Base-by-base conservation (phyloP, 257 asterid species). In the Solanum virginianum region DNA sequence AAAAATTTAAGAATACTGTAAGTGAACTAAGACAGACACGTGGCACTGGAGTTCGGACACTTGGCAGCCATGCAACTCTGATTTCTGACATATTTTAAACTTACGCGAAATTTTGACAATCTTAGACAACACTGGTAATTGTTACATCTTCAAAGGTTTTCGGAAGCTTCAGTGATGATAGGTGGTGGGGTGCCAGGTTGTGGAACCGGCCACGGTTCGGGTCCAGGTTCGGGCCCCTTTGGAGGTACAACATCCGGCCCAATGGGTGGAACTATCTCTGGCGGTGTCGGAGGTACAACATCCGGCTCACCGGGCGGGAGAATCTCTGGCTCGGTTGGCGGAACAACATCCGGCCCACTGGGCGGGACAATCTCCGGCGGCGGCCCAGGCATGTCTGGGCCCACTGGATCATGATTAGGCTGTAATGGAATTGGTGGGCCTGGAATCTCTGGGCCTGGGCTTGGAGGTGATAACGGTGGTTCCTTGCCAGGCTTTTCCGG, bases 401-500 rank as follows among this genome's bases (percentile, higher is more conserved):
- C 84, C 45, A 29, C 14, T 36, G 71, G 84, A 14, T 80, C 54
- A 55, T 80, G 20, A n/a, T 18, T 14, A 6, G 92, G 95, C 0
- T 95, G 91, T 12, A 87, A 18, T 1, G 89, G 94, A 54, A 56
- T 88, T 0, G 92, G 91, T 3, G 87, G 92, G 70, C 88, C 90
- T 10, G 94, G 97, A 60, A 89, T 77, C 5, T 87, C 91, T 1
- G 94, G 83, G 14, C 83, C 12, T 10, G 39, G 84, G 20, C 54
- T 39, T 39, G 84, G 84, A 81, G 84, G 56, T 26, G 62, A 49
- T 2, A 77, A 1, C 0, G 82, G 93, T n/a, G 93, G 92, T 1
- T 89, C 89, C 53, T 91, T 93, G 79, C 83, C 84, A 6, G 94
- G 93, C 80, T 87, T 89, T 85, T 91, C 94, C 3, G 91, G 91